Evolutionary conservation across 1,139 yeast species (phyloP), one percentile per base, ranked within the genome.

Genomic region (Magnusiomyces suaveolens): DNA sequence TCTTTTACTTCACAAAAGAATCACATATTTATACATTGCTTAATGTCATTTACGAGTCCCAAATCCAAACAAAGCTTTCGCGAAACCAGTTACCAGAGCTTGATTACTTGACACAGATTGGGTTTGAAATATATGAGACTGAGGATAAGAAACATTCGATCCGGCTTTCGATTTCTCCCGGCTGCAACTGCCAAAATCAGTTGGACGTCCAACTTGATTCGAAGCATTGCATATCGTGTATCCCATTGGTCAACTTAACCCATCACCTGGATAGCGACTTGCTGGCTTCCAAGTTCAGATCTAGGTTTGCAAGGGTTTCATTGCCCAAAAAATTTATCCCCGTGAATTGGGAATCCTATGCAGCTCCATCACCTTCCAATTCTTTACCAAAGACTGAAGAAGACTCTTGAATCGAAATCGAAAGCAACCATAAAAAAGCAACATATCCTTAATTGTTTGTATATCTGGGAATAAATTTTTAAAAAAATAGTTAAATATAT

Each of bases 131-230:
- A 23, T 94, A 89, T 66, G 98, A 94, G 68, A 79, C 87, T 44
- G 72, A 65, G 43, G 69, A 65, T 44, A 89, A 89, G 72, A 85
- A 86, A 62, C 95, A 89, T 67, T 83, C 96, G 1, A 84, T 94
- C 53, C 79, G 97, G 64, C 77, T 94, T 59, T 84, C 95, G 20
- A 77, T 94, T 62, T 87, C 97, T 1, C 97, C 98, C 0, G 99
- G 99, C 38, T 94, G 98, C 70, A 97, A 94, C 70, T 89, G 97
- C 0, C 96, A 89, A 65, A 96, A 92, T 69, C 98, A 98, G 18
- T 76, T 94, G 60, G 98, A 94, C 71, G 96, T 94, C 49, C 96
- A 92, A 70, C 76, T 94, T 50, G 98, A 94, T 70, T 94, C 89
- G 52, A 92, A 89, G 68, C 99, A 94, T 69, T 92, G 94, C 71